Percentiles rank a stretch among this genome's conserved stretches.
Conservation (phyloP, 2,329 filamentous ascomycete genomes). For the Neofusicoccum sp. region DNA sequence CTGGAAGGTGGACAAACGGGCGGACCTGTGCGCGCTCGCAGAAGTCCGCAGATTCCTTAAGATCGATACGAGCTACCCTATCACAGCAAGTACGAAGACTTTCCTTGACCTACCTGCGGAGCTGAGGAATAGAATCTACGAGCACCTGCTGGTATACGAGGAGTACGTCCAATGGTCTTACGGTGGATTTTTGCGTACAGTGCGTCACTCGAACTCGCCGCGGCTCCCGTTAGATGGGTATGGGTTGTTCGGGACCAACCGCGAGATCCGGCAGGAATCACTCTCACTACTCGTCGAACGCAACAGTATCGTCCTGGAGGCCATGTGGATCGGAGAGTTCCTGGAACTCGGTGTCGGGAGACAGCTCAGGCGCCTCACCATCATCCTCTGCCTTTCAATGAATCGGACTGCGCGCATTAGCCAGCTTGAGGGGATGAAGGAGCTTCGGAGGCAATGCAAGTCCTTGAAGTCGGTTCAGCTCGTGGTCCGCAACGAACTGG, state of each 20-base stretch:
- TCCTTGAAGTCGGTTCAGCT: not conserved
- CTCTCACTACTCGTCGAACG: not conserved
- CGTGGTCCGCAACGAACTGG: not conserved
- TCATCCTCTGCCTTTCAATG: not conserved
- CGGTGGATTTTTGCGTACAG: not conserved
- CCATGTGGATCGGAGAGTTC: conserved; percentile 8
- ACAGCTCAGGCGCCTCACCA: not conserved
- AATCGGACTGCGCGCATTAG: not conserved
- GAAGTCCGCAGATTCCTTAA: conserved; percentile 2
- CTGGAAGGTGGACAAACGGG: conserved; percentile 3
- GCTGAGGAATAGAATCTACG: conserved; percentile 1
- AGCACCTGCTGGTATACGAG: not conserved
- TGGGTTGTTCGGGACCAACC: conserved; percentile 1
- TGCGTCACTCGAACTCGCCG: not conserved
- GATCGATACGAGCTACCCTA: not conserved
- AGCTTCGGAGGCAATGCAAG: not conserved
- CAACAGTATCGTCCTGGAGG: not conserved
- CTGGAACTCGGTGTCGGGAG: not conserved
- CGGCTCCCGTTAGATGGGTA: not conserved
- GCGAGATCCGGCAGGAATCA: not conserved
- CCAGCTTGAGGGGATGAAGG: not conserved
- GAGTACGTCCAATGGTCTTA: conserved; percentile 5
- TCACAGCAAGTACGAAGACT: not conserved
- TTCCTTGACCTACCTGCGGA: conserved; percentile 2
- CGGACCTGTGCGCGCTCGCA: not conserved